Evolutionary conservation across 2,329 filamentous ascomycete species (phyloP), one percentile per base, ranked within the genome.

Genomic region (Colletotrichum aenigma): DNA sequence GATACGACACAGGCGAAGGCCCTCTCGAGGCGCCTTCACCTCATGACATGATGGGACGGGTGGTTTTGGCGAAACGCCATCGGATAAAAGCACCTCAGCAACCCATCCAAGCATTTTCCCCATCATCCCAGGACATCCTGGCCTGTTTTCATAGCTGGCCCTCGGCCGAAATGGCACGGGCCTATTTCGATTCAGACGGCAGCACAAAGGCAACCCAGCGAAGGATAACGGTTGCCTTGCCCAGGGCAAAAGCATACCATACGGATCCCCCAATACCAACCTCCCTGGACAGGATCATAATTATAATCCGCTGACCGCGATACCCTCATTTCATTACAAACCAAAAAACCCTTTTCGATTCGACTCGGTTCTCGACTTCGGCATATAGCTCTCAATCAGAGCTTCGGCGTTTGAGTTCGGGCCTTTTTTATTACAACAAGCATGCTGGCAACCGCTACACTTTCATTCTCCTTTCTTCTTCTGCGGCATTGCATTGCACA

Each of bases 401-500:
- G 73, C 70, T 65, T 74, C 34, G 64, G 74, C 74, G 64, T 74
- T 76, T 36, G 64, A 74, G 74, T 64, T 24, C 43, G 62, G 58
- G 21, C 28, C 56, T 55, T 52, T 52, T 64, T 30, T 32, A 24
- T n/a, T 26, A 64, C 16, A 48, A 48, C 32, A 56, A 69, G 74
- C 74, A 74, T 76, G 70, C 70, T 61, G 65, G 64, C 58, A 73
- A 69, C 71, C 74, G 70, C 70, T 64, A 69, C 34, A 38, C 56
- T 65, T 65, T 70, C 67, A 48, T 36, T 55, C 36, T 48, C 26
- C 16, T 66, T 61, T 58, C 55, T 36, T 64, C 28, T 65, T 52
- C 34, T 32, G 70, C 43, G 48, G 64, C 74, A 76, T 76, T 74
- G 65, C 70, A 76, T 71, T 71, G 72, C 74, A 76, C 65, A 76